Evolutionary conservation across 257 asterid genomes (phyloP), one percentile per base, ranked within the genome.

Genomic region (Solanum piurae): DNA sequence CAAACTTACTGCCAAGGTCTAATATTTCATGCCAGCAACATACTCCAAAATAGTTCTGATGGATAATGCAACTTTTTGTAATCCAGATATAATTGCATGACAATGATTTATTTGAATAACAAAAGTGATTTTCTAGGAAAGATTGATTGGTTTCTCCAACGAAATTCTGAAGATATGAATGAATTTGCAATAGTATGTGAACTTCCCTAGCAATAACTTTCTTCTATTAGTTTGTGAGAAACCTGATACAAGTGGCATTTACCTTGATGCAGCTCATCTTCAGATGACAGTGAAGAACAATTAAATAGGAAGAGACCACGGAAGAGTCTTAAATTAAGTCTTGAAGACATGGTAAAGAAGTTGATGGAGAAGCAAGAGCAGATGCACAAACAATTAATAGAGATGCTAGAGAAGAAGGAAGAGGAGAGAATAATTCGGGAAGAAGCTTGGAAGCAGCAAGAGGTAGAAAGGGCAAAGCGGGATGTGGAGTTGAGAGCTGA

Each of bases 381-480:
- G 77, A 89, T 89, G 91, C 86, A 89, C 52, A 85, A 85, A 44
- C 88, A 87, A 68, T 44, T 87, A 52, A 84, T 85, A 33, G 88
- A 89, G 60, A 60, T 87, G 77, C 23, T 89, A 33, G 89, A 77
- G 77, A 88, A 80, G 68, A 89, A 58, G 79, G 91, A 89, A n/a
- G 80, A 64, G 64, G 90, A 79, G 87, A 85, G 90, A 25, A 87
- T 89, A 60, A 33, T 40, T 23, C 40, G 87, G 27, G 91, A 89
- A 89, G 91, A 89, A 80, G 85, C 46, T 79, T 87, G 91, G 88
- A 87, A 55, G 84, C 83, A 85, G 88, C 91, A 89, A 82, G 90
- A 85, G 85, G 74, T 69, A 11, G 90, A 87, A 55, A 77, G 86
- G 83, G 86, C 90, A 55, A 87, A 72, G 84, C 72, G 52, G 86